Evolutionary conservation across 208 protist species (phyloP).

Genomic region (Acanthamoeba culbertsoni): DNA sequence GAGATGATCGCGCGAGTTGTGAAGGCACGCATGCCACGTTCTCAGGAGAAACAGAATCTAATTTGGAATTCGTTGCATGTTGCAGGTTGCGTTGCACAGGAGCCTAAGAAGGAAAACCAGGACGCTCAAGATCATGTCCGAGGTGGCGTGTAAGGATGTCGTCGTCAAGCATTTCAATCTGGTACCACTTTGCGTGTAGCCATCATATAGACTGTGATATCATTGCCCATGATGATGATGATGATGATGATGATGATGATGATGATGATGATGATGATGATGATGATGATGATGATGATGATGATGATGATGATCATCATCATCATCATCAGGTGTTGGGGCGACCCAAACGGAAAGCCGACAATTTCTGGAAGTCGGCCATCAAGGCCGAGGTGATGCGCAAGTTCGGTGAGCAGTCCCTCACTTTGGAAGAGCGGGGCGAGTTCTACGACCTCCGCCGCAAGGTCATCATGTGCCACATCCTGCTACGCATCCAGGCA

Average conservation of each 20-base stretch:
- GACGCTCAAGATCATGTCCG: slow-evolving; percentile 5
- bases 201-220: neutral
- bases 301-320: too few species aligned
- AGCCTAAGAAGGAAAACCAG: neutral
- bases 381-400: slow-evolving; percentile 33
- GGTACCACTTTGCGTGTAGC: neutral
- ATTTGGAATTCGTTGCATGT: neutral
- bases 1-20: slow-evolving; percentile 41
- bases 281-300: too few species aligned
- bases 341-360: neutral
- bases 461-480: slow-evolving; percentile 2
- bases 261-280: too few species aligned
- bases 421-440: neutral
- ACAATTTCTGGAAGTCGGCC: neutral
- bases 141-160: slow-evolving; percentile 29
- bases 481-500: neutral
- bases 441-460: slow-evolving; percentile 4
- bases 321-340: slow-evolving; percentile 12
- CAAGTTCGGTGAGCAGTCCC: neutral
- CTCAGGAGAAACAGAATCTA: neutral
- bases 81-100: neutral
- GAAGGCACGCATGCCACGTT: neutral
- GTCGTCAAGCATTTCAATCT: slow-evolving; percentile 11
- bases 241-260: too few species aligned
- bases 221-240: neutral